Conservation (phyloP, 345 rosid genomes). For the Populus euphratica region DNA sequence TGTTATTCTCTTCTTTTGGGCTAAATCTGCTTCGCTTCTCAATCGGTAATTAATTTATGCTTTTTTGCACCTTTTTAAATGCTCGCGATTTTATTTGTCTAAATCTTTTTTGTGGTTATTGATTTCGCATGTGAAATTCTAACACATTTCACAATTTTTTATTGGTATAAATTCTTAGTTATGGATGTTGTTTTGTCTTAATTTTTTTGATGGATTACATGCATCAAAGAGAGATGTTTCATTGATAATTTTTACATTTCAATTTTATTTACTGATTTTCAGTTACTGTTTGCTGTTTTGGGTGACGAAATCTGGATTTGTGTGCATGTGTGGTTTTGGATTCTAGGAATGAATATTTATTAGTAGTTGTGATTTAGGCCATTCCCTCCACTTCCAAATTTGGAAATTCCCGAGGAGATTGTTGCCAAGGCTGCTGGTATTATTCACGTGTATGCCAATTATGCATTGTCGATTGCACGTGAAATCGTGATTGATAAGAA, state of each 20-base stretch:
- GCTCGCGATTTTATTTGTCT: not conserved
- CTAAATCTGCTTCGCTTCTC: slow-evolving; percentile 90
- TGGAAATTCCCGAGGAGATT: slow-evolving; percentile 78
- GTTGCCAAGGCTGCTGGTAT: slow-evolving; percentile 46
- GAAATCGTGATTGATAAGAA: slow-evolving; percentile 68
- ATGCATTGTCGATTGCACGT: slow-evolving; percentile 53
- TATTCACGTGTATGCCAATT: slow-evolving; percentile 51
- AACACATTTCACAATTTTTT: no score
- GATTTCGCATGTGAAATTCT: no score
- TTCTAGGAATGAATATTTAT: not conserved
- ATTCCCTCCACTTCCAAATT: slow-evolving; percentile 78
- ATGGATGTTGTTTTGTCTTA: not conserved
- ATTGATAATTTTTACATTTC: not conserved
- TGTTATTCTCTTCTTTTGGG: slow-evolving; percentile 83
- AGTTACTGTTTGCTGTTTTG: not conserved
- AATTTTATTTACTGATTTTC: not conserved
- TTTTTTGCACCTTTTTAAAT: not conserved
- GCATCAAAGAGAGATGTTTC: not conserved
- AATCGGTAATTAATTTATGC: slow-evolving; percentile 49
- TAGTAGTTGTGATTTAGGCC: slow-evolving; percentile 52
- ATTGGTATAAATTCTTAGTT: not conserved
- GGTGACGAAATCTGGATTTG: not conserved
- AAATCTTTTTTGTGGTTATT: no score
- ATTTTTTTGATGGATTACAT: not conserved
- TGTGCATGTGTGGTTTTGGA: not conserved